Conservation (phyloP, 2,329 filamentous ascomycete species). For the Colletotrichum chrysophilum region DNA sequence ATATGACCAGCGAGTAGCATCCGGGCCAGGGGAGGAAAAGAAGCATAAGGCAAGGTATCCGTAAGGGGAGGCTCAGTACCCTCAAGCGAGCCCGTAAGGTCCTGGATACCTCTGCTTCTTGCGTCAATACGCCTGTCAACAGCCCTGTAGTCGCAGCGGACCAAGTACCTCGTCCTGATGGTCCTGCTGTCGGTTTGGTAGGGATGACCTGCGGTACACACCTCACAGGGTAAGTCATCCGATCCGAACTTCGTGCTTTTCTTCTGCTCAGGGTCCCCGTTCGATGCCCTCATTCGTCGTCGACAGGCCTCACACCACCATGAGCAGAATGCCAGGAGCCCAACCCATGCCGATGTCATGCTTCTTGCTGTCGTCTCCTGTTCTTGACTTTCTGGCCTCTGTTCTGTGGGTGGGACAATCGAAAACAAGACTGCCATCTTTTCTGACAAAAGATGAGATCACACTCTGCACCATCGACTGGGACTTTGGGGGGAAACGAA, state of each 20-base stretch:
- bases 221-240: not conserved
- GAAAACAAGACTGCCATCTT: not conserved
- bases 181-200: not conserved
- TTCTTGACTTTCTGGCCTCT: not conserved
- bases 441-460: not conserved
- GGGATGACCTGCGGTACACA: not conserved
- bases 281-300: not conserved
- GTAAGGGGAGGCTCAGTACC: not conserved
- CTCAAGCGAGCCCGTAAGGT: not conserved
- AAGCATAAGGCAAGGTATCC: constrained; percentile 13
- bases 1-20: not conserved
- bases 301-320: not conserved
- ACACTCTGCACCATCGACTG: not conserved
- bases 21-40: constrained; percentile 2
- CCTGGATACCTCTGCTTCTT: not conserved
- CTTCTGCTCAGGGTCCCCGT: not conserved
- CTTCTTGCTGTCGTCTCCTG: not conserved
- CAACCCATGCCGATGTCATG: not conserved
- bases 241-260: not conserved
- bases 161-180: not conserved
- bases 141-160: not conserved
- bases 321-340: not conserved
- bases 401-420: not conserved
- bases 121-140: not conserved
- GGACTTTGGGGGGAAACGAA: not conserved